These are phyloP conservation scores for Chimonanthus praecox DNA, from an alignment of 164 flowering plant genomes.

Conservation along the genomic window DNA sequence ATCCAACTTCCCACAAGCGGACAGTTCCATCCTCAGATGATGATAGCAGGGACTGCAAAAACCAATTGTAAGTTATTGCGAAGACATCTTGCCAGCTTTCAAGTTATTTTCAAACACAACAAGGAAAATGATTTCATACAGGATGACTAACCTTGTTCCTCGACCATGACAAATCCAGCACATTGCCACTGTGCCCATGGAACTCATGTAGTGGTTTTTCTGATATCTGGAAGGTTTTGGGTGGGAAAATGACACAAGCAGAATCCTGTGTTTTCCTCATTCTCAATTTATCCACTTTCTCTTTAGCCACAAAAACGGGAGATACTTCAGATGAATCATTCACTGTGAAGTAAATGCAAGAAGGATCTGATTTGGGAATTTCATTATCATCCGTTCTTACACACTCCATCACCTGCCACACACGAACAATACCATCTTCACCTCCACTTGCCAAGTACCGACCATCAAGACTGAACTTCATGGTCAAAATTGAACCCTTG, in stretches of 20 bases:
- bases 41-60: conserved; percentile 71
- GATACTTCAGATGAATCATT: conserved; percentile 63
- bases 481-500: conserved; percentile 64
- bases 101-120: not conserved
- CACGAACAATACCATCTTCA: conserved; percentile 72
- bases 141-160: conserved; percentile 58
- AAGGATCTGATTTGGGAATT: conserved; percentile 59
- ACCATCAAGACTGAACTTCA: conserved; percentile 96
- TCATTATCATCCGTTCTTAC: conserved; percentile 49
- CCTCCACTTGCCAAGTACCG: conserved; percentile 85
- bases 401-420: conserved; percentile 80
- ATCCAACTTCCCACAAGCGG: conserved; percentile 89
- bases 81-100: not conserved
- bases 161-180: conserved; percentile 95
- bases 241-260: conserved; percentile 76
- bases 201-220: conserved; percentile 88
- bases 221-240: conserved; percentile 61
- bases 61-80: not conserved
- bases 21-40: conserved; percentile 82
- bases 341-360: conserved; percentile 65
- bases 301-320: conserved; percentile 48
- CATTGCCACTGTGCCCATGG: conserved; percentile 64
- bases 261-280: conserved; percentile 59
- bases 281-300: conserved; percentile 36
- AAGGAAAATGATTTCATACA: not conserved